Evolutionary conservation across 331 rosid genomes (phyloP), one percentile per base, ranked within the genome.

Genomic region (Quercus tomentella): DNA sequence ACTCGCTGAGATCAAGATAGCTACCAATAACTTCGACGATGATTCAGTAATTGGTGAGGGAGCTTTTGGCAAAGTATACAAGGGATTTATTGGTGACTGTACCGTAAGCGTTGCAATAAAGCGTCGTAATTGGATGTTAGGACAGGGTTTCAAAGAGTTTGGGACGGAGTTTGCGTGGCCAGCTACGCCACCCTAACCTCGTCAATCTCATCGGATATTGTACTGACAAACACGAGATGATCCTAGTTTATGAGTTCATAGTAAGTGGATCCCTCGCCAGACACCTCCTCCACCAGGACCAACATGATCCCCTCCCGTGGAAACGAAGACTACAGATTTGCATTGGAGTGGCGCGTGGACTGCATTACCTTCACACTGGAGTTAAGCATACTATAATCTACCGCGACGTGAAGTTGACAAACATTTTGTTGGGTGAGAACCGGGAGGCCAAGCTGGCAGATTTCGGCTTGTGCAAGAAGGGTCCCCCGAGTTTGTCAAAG

Each of bases 371-470:
- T 10, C 93, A 91, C 49, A 75, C 79, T 1, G 91, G 95, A 6
- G 75, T 83, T 4, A 84, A 71, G 49, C 70, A 77, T 67, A 70
- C 76, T 0, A 91, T 91, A 56, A 89, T 91, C 31, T 89, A 91
- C 79, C 95, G 93, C 0, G 89, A 91, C 54, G 93, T 91, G 69
- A 91, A 91, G 43, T 60, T 89, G 0, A 85, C 82, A 0, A 91
- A 87, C 21, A 89, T 91, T 5, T 56, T 91, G 3, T 35, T 89
- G 6, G 93, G 86, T 12, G 88, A 89, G 23, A 87, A 89, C 2
- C 84, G 88, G 88, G 82, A 62, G 0, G 98, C 93, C 0, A 93
- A 90, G 84, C 86, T 91, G 26, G 85, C 91, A 0, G 97, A 90
- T 30, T 93, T 93, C 17, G 90, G 93, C 45, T 18, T 93, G 28